phyloP scores from a whole-genome alignment of 2,329 filamentous ascomycete genomes.

The Trichoderma guizhouense region DNA sequence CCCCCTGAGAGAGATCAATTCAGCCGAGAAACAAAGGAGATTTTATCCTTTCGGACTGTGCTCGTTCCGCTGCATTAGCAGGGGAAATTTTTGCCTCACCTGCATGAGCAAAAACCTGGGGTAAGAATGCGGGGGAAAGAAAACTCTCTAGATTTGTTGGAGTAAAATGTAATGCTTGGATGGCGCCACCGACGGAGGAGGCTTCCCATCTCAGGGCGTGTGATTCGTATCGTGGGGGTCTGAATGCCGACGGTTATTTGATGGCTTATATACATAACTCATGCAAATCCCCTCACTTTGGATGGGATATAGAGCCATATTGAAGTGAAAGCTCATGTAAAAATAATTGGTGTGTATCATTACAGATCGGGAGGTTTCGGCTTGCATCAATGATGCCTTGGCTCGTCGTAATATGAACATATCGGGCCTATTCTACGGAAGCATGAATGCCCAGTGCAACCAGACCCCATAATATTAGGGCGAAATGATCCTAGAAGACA shows the following conservation, averaged over 20 bases:
- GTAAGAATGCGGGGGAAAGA: background rate
- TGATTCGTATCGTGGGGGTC: background rate
- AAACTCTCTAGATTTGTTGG: background rate
- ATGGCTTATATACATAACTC: background rate
- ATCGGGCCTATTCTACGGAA: background rate
- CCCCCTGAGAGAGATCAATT: background rate
- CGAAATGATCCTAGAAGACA: background rate
- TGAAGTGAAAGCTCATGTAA: background rate
- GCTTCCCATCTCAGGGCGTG: background rate
- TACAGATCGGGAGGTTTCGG: background rate
- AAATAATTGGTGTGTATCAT: background rate
- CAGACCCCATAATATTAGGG: background rate
- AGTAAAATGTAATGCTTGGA: background rate
- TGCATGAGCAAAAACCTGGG: background rate
- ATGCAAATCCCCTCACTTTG: too few relatives aligned
- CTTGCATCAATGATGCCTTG: background rate
- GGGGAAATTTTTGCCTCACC: background rate
- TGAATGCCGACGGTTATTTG: slow-evolving; percentile 5
- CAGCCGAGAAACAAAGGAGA: background rate
- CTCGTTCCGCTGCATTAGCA: background rate
- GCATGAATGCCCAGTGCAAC: background rate
- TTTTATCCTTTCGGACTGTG: background rate
- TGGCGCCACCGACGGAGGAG: background rate
- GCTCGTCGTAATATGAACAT: background rate
- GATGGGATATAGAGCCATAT: background rate